These are phyloP conservation scores for Trichoderma pleuroti DNA, from an alignment of 2,329 filamentous ascomycete genomes.

Conservation along the genomic window DNA sequence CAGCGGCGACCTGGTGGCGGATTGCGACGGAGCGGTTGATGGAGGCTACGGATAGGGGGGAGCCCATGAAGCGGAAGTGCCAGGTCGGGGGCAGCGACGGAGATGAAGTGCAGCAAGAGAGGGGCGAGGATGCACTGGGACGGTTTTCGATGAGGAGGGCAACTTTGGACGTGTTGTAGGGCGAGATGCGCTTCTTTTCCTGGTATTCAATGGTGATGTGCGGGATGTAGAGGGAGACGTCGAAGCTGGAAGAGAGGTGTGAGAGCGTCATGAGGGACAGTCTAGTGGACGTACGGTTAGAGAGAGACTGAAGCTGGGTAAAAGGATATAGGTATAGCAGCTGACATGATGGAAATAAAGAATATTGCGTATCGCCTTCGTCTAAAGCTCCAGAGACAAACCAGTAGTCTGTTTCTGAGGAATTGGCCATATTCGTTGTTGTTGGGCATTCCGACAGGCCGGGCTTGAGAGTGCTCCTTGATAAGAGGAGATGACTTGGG, in stretches of 20 bases:
- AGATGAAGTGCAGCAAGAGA: slow-evolving; percentile 54
- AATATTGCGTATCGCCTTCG: neutral
- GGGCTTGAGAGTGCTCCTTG: neutral
- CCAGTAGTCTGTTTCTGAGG: neutral
- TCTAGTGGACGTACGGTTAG: neutral
- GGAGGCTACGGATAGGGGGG: slow-evolving; percentile 40
- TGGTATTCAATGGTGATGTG: slow-evolving; percentile 4
- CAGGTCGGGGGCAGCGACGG: slow-evolving; percentile 55
- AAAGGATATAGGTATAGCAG: neutral
- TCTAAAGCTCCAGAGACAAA: neutral
- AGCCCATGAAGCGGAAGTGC: slow-evolving; percentile 56
- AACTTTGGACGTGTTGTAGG: slow-evolving; percentile 47
- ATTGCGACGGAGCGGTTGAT: slow-evolving; percentile 47
- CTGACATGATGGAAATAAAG: neutral
- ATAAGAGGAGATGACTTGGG: neutral
- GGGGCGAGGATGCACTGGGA: slow-evolving; percentile 48
- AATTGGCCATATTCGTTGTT: neutral
- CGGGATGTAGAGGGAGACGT: neutral
- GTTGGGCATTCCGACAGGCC: neutral
- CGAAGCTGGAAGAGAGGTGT: neutral
- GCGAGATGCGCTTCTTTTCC: neutral
- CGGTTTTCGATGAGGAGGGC: slow-evolving; percentile 55
- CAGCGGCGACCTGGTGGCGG: slow-evolving; percentile 39
- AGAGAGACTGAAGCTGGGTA: neutral
- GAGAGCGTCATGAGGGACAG: neutral